phyloP scores from a whole-genome alignment of 768 basidiomycete genomes.

The Leucogyrophana mollusca region DNA sequence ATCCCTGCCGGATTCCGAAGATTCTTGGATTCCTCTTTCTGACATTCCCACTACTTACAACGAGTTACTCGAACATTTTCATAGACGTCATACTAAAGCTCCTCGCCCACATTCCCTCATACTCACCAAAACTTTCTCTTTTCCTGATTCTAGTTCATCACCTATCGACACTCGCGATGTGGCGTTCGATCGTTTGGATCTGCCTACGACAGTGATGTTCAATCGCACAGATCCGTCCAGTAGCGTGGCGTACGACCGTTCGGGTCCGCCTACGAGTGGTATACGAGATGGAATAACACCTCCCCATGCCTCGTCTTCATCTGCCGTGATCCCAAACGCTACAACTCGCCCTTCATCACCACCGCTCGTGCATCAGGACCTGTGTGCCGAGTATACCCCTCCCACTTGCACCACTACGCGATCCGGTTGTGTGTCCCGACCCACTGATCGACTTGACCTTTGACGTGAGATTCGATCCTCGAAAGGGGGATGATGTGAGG shows the following conservation, averaged over 20 bases:
- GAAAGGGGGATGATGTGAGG: constrained; percentile 15
- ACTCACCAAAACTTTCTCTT: too few species aligned
- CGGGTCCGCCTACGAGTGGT: constrained; percentile 1
- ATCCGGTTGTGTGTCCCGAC: constrained; percentile 17
- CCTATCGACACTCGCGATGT: too few species aligned
- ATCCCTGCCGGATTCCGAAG: background rate
- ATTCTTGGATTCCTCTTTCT: constrained; percentile 7
- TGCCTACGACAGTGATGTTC: too few species aligned
- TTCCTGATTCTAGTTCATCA: too few species aligned
- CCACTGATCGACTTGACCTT: constrained; percentile 8
- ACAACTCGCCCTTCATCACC: constrained; percentile 8
- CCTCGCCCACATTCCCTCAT: background rate
- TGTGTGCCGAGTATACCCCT: constrained; percentile 16
- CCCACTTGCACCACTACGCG: constrained; percentile 17
- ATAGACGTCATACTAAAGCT: background rate
- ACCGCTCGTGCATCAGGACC: constrained; percentile 4
- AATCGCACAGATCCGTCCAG: too few species aligned
- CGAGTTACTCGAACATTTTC: constrained; percentile 4
- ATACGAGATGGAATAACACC: too few species aligned
- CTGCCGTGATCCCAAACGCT: background rate
- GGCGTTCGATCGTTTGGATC: too few species aligned
- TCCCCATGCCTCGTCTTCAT: background rate
- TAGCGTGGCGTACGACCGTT: background rate
- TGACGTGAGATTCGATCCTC: too few species aligned
- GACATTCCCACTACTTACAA: constrained; percentile 3